Evolutionary conservation across 805 yeast genomes (phyloP).

Genomic region (Pichia exigua): DNA sequence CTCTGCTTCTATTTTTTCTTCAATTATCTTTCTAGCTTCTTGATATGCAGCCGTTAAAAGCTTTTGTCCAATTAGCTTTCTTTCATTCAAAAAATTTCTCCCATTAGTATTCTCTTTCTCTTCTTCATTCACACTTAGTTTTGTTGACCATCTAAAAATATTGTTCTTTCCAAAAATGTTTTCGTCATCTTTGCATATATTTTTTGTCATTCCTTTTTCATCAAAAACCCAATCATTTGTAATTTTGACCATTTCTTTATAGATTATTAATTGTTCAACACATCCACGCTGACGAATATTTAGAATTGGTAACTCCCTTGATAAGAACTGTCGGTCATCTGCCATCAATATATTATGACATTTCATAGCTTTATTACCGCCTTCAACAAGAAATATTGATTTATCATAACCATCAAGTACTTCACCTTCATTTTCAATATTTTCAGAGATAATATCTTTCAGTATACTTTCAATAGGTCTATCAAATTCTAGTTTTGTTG

Average conservation of each 20-base stretch:
- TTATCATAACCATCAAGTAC: not conserved
- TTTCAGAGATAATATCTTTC: not conserved
- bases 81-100: not conserved
- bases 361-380: constrained; percentile 6
- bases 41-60: constrained; percentile 17
- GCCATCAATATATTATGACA: constrained; percentile 12
- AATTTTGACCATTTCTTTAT: constrained; percentile 11
- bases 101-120: not conserved
- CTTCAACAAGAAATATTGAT: not conserved
- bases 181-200: not conserved
- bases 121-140: not conserved
- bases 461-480: constrained; percentile 9
- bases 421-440: not conserved
- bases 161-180: constrained; percentile 1
- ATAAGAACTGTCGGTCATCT: constrained; percentile 2
- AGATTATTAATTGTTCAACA: constrained; percentile 9
- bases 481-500: not conserved
- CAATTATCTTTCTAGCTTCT: constrained; percentile 16
- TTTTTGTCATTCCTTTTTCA: constrained; percentile 19
- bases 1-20: constrained; percentile 15
- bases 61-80: constrained; percentile 4
- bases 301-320: constrained; percentile 6
- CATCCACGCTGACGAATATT: constrained; percentile 19
- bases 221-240: constrained; percentile 20
- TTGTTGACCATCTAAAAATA: constrained; percentile 15